A percentile compares a stretch with the other conserved stretches of the same genome.
Evolutionary conservation across 2,329 filamentous ascomycete genomes (phyloP).

Genomic region (Verticillium isaacii): DNA sequence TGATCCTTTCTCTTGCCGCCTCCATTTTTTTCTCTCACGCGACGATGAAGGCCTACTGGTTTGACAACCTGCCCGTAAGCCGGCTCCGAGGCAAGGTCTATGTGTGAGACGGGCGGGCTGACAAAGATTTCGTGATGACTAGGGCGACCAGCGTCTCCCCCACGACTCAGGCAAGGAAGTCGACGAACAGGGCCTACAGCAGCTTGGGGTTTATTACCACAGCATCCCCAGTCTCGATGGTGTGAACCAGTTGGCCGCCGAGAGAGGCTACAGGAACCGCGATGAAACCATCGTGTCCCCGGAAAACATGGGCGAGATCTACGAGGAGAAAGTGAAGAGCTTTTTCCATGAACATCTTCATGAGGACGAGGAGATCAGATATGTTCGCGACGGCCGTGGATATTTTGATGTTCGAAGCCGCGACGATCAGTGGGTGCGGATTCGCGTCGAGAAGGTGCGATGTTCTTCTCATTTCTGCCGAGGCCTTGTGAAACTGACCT

Average conservation of each 20-base stretch:
- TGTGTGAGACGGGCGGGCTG: not conserved
- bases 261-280: slow-evolving; percentile 87
- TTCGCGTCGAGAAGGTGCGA: slow-evolving; percentile 68
- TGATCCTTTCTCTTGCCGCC: not conserved
- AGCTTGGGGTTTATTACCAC: slow-evolving; percentile 78
- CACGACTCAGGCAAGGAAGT: slow-evolving; percentile 80
- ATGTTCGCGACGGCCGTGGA: slow-evolving; percentile 81
- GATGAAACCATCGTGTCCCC: slow-evolving; percentile 91
- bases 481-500: not conserved
- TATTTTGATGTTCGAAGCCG: slow-evolving; percentile 89
- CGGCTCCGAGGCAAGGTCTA: not conserved
- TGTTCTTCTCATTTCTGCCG: slow-evolving; percentile 1
- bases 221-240: slow-evolving; percentile 57
- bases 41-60: slow-evolving; percentile 54
- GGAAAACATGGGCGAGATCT: slow-evolving; percentile 74
- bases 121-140: slow-evolving; percentile 4
- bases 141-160: slow-evolving; percentile 90
- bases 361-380: slow-evolving; percentile 97
- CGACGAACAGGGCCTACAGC: slow-evolving; percentile 57
- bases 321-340: slow-evolving; percentile 87
- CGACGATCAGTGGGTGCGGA: slow-evolving; percentile 84
- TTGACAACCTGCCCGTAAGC: slow-evolving; percentile 50
- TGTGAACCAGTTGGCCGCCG: slow-evolving; percentile 69
- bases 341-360: slow-evolving; percentile 97
- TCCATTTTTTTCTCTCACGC: not conserved